These are phyloP conservation scores for Penicillium steckii DNA, from an alignment of 495 filamentous ascomycete species.

Conservation along the genomic window DNA sequence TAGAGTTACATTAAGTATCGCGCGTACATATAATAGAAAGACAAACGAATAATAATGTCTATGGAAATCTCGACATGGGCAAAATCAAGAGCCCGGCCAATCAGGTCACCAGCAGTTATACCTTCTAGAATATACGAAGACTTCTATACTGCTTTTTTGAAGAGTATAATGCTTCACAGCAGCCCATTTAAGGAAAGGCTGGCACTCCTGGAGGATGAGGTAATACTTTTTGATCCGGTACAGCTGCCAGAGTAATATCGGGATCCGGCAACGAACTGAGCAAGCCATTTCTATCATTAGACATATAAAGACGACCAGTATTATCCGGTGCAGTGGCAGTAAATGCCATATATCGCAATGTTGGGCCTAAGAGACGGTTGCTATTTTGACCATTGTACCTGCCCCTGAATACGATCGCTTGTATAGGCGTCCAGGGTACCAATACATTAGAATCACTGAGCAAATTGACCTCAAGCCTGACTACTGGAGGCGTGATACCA, in stretches of 20 bases:
- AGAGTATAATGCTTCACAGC: too few species aligned
- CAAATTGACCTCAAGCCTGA: neutral
- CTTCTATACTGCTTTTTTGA: too few species aligned
- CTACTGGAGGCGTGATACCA: neutral
- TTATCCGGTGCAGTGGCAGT: slow-evolving; percentile 1
- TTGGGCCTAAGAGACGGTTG: neutral
- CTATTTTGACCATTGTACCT: neutral
- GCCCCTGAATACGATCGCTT: neutral
- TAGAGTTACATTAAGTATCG: too few species aligned
- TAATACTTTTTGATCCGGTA: neutral
- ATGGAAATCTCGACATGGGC: too few species aligned
- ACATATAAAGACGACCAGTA: neutral
- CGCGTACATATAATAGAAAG: too few species aligned
- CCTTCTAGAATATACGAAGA: too few species aligned
- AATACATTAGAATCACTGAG: neutral
- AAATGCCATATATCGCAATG: neutral
- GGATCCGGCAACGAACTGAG: neutral
- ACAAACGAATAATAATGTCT: too few species aligned
- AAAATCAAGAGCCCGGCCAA: too few species aligned
- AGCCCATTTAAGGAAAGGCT: neutral
- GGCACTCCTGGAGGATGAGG: neutral
- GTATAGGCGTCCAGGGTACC: neutral
- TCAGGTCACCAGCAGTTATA: too few species aligned
- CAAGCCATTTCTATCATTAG: neutral
- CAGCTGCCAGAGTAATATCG: neutral